These are phyloP conservation scores for Homolaphlyctis polyrhiza DNA, from an alignment of 371 early-diverging fungal species.

Conservation along the genomic window DNA sequence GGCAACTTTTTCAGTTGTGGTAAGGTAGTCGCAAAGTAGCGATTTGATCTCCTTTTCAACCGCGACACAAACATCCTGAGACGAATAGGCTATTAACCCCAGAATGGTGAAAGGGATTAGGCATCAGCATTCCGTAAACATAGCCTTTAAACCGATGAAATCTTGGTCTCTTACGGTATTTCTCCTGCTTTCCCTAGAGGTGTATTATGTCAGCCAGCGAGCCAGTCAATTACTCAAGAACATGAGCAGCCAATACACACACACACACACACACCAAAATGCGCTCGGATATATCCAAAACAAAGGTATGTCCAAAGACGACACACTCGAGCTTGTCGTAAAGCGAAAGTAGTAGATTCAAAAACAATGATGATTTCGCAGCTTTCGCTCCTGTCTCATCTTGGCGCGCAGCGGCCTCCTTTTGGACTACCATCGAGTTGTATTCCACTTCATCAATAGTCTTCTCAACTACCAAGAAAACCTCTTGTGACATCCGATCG, in stretches of 20 bases:
- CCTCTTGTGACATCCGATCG: slow-evolving; percentile 72
- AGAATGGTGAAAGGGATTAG: background rate
- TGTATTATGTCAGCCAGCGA: no score
- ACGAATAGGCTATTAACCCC: no score
- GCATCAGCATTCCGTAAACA: background rate
- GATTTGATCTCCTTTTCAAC: slow-evolving; percentile 70
- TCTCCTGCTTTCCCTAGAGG: no score
- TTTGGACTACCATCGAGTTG: no score
- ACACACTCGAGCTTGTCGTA: slow-evolving; percentile 2
- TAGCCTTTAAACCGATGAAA: background rate
- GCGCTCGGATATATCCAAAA: background rate
- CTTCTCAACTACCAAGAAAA: slow-evolving; percentile 82
- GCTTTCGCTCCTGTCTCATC: no score
- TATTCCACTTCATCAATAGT: slow-evolving; percentile 82
- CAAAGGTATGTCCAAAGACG: background rate
- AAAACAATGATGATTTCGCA: no score
- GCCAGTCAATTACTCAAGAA: no score
- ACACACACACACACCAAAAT: background rate
- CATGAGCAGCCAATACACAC: background rate
- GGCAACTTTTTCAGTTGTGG: slow-evolving; percentile 44
- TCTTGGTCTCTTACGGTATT: no score
- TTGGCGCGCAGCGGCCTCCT: no score
- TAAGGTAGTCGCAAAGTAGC: slow-evolving; percentile 66
- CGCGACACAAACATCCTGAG: slow-evolving; percentile 56
- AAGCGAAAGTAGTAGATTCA: background rate